Base-by-base conservation (phyloP, 2,329 filamentous ascomycete species). In the Curvularia verruculosa region DNA sequence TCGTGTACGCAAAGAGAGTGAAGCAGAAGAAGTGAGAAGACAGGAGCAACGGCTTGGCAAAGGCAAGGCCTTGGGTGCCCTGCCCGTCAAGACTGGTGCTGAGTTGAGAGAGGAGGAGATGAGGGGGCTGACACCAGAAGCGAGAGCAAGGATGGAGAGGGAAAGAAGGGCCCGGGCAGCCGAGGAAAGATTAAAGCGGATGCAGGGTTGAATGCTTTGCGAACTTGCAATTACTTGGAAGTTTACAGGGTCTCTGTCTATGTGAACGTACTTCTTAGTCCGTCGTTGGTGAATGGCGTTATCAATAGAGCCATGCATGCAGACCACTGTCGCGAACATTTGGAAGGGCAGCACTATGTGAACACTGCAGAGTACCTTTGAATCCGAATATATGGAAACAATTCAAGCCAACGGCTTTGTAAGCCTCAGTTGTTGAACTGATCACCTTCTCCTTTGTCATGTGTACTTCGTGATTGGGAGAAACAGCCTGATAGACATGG, bases 141-240 rank as follows among this genome's bases (percentile, higher is more conserved):
- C 95, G 85, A 86, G 87, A 73, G 85, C 88, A 84, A 87, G 85
- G 73, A 77, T 98, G 52, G 95, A 98, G 75, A 83, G 95, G 66
- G 95, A 99, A 78, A 83, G 92, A 67, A 88, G 94, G 70, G 95
- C 95, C 3, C 86, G 94, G 68, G 95, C 95, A 8, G 94, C 93
- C 0, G 95, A 98, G 78, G 93, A 94, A 79, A 86, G 94, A 71
- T 83, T 97, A 58, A 87, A 84, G 77, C 83, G 84, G 69, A 66
- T 75, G 61, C 65, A 72, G 48, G 36, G 36, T 28, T 56, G 49
- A 56, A 21, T 23, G 23, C 13, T 24, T 18, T 36, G 2, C 1
- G 29, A 26, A 21, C 9, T 37, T 21, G 29, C 7, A 18, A 23
- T 46, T 18, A 15, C 12, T 43, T 15, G 40, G 13, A 13, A 23